phyloP scores from a whole-genome alignment of 2,329 filamentous ascomycete genomes.

The Sporothrix luriei region DNA sequence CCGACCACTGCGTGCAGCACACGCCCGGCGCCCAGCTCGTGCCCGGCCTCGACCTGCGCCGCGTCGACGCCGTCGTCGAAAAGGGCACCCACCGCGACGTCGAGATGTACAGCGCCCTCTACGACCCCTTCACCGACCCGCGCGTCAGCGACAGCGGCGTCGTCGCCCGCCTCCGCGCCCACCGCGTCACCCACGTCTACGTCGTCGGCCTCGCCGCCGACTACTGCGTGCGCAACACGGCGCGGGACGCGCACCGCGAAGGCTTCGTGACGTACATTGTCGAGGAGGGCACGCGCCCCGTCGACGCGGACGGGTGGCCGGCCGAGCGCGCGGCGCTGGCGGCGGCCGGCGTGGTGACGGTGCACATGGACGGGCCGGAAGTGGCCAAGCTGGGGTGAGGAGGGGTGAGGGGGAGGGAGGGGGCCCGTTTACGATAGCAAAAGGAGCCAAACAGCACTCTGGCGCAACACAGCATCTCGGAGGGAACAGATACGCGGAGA shows the following conservation, averaged over 20 bases:
- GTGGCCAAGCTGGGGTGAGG: slow-evolving; percentile 44
- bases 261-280: slow-evolving; percentile 79
- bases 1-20: slow-evolving; percentile 80
- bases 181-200: slow-evolving; percentile 73
- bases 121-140: slow-evolving; percentile 71
- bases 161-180: slow-evolving; percentile 56
- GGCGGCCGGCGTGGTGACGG: slow-evolving; percentile 62
- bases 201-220: slow-evolving; percentile 85
- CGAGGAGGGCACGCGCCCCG: slow-evolving; percentile 74
- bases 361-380: slow-evolving; percentile 60
- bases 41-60: slow-evolving; percentile 65
- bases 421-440: no score
- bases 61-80: slow-evolving; percentile 67
- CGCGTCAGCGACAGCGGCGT: slow-evolving; percentile 66
- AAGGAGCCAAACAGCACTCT: background rate
- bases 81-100: slow-evolving; percentile 76
- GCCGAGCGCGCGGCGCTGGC: slow-evolving; percentile 57
- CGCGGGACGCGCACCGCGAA: slow-evolving; percentile 72
- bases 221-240: slow-evolving; percentile 84
- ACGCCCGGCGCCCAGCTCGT: slow-evolving; percentile 73
- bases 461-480: no score
- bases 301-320: slow-evolving; percentile 64
- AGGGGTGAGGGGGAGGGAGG: background rate
- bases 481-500: no score
- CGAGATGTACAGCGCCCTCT: slow-evolving; percentile 95